phyloP scores from a whole-genome alignment of 306 rosid species.

The Lotus japonicus region DNA sequence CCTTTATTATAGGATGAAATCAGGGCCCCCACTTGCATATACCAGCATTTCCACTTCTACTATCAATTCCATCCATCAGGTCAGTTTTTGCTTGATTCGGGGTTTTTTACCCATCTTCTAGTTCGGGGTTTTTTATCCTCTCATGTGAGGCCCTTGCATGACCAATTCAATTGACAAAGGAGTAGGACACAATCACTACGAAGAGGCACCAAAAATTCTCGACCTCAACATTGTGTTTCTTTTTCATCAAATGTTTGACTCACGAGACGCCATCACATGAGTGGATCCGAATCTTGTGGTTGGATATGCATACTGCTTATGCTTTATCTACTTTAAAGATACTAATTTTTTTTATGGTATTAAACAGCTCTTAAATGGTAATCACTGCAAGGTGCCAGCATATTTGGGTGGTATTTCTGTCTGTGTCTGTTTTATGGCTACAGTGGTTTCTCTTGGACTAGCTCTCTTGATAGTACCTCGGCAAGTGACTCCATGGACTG shows the following conservation, averaged over 20 bases:
- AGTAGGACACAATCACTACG: not conserved
- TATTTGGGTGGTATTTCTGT: slow-evolving; percentile 75
- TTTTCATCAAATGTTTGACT: not conserved
- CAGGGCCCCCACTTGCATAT: slow-evolving; percentile 51
- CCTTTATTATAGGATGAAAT: slow-evolving; percentile 63
- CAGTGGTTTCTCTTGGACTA: slow-evolving; percentile 54
- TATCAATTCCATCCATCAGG: slow-evolving; percentile 51
- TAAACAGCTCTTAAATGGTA: slow-evolving; percentile 30
- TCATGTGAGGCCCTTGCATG: not conserved
- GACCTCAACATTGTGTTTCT: not conserved
- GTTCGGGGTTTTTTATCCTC: slow-evolving; percentile 18
- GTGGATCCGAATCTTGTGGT: not conserved
- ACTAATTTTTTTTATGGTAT: slow-evolving; percentile 12
- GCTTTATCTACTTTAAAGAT: not conserved
- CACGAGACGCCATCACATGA: not conserved
- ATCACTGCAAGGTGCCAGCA: slow-evolving; percentile 62
- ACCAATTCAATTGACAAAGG: not conserved
- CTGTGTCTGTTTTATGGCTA: slow-evolving; percentile 55
- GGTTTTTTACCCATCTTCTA: slow-evolving; percentile 18
- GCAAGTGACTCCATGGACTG: slow-evolving; percentile 96
- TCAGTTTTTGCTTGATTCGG: slow-evolving; percentile 17
- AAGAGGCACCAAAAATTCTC: not conserved
- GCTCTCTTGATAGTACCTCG: slow-evolving; percentile 63
- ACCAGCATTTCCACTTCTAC: slow-evolving; percentile 48
- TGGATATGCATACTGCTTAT: not conserved